Base-by-base conservation (phyloP, 2,329 filamentous ascomycete genomes). In the Sphaerostilbella broomeana region DNA sequence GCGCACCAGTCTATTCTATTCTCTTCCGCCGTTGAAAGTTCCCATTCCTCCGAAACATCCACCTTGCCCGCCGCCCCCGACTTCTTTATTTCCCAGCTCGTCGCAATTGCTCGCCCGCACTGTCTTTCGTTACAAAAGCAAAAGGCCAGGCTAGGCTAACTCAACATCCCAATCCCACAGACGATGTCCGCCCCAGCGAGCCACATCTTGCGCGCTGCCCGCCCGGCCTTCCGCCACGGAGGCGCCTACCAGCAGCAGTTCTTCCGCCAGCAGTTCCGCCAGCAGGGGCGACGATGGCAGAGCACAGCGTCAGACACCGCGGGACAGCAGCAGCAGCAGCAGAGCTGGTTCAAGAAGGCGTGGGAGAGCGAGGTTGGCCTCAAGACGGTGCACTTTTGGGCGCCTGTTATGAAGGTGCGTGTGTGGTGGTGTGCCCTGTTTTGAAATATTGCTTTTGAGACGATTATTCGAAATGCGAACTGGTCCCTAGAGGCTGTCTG, bases 371-470 rank as follows among this genome's bases (percentile, higher is more conserved):
- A 85, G 47, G 65, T 89, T 49, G 86, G 86, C 36, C 53, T 89
- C 53, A 88, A 88, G 81, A 98, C 92, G 47, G 92, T 98, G 56
- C 92, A 98, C 67, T 98, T 98, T 70, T 98, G 92, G 90, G 89
- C 90, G 30, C 90, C 90, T 43, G 81, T 95, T 51, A 95, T 95
- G 88, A 95, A 75, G 65, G 67, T 69, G 54, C 49, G 61, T 55
- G 24, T 13, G n/a, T n/a, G n/a, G n/a, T n/a, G n/a, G n/a, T n/a
- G n/a, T n/a, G n/a, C n/a, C n/a, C n/a, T n/a, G n/a, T n/a, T n/a
- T n/a, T n/a, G n/a, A n/a, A n/a, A n/a, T n/a, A n/a, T n/a, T n/a
- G n/a, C n/a, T n/a, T n/a, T n/a, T n/a, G n/a, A n/a, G n/a, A n/a
- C n/a, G n/a, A n/a, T n/a, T n/a, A n/a, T n/a, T n/a, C n/a, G n/a